These are phyloP conservation scores for Ananas comosus DNA, from an alignment of 176 grass and related monocot genomes.

Conservation along the genomic window DNA sequence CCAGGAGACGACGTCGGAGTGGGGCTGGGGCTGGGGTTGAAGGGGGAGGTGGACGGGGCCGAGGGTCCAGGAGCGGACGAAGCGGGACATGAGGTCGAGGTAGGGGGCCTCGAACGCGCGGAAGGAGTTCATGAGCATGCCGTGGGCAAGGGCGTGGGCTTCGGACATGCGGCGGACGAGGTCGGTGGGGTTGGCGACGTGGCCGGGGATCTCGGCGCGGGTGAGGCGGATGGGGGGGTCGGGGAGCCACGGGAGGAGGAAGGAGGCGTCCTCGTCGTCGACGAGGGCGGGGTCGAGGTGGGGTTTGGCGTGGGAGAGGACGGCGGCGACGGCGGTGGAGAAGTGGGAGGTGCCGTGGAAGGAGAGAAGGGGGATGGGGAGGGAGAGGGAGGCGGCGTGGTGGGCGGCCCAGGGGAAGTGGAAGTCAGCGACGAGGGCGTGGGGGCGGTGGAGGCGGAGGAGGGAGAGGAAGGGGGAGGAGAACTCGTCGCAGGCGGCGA, in stretches of 20 bases:
- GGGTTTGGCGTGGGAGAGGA: background rate
- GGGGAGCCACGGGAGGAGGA: too few species aligned
- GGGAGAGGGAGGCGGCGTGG: background rate
- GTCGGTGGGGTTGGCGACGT: too few species aligned
- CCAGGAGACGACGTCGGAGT: background rate
- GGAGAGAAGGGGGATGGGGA: background rate
- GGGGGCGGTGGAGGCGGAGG: background rate
- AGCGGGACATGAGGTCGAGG: too few species aligned
- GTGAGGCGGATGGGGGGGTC: too few species aligned
- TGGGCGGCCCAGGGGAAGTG: background rate
- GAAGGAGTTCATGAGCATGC: too few species aligned
- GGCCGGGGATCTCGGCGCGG: too few species aligned
- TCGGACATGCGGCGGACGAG: too few species aligned
- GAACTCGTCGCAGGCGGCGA: background rate
- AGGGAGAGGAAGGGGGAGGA: background rate
- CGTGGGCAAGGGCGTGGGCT: too few species aligned
- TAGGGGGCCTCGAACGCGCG: too few species aligned
- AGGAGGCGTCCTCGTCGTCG: background rate
- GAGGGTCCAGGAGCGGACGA: background rate
- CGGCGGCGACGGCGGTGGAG: too few species aligned
- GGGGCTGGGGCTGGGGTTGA: background rate
- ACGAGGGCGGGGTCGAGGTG: too few species aligned
- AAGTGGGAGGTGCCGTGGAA: conserved; percentile 12
- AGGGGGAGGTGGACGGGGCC: background rate
- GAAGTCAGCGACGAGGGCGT: background rate